phyloP scores from a whole-genome alignment of 2,329 filamentous ascomycete genomes.

The Curvularia spicifera region DNA sequence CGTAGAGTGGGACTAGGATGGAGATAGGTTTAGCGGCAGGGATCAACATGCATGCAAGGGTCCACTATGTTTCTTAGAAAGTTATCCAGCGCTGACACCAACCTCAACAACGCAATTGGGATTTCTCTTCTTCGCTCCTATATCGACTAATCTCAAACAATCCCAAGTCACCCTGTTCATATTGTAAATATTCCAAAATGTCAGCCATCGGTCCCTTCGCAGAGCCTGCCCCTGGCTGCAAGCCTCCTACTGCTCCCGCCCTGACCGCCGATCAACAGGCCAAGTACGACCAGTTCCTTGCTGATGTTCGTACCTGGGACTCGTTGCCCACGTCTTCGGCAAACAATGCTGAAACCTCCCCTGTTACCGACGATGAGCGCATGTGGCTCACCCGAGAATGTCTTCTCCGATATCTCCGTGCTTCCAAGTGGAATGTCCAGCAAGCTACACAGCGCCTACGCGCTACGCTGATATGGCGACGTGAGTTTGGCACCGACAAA shows the following conservation, averaged over 20 bases:
- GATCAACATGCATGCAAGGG: slow-evolving; percentile 24
- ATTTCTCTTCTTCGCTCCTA: background rate
- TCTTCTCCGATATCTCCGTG: slow-evolving; percentile 88
- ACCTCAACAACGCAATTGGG: slow-evolving; percentile 4
- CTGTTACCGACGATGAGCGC: slow-evolving; percentile 78
- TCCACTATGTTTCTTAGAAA: slow-evolving; percentile 22
- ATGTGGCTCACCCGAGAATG: slow-evolving; percentile 94
- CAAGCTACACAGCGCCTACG: slow-evolving; percentile 81
- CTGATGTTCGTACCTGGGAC: slow-evolving; percentile 72
- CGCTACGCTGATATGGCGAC: slow-evolving; percentile 82
- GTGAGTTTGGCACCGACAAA: slow-evolving; percentile 80
- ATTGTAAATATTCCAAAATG: slow-evolving; percentile 19
- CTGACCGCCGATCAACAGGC: slow-evolving; percentile 77
- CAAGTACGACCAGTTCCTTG: slow-evolving; percentile 82
- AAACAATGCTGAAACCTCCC: slow-evolving; percentile 63
- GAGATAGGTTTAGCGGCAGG: slow-evolving; percentile 25
- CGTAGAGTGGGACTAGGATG: slow-evolving; percentile 29
- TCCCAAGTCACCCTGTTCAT: background rate
- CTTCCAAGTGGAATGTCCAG: slow-evolving; percentile 81
- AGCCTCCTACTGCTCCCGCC: slow-evolving; percentile 61
- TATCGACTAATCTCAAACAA: background rate
- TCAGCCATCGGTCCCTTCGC: slow-evolving; percentile 44
- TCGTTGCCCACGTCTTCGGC: slow-evolving; percentile 69
- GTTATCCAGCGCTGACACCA: slow-evolving; percentile 13
- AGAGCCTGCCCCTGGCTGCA: slow-evolving; percentile 57